Conservation (phyloP, 73 alveolate species). For the Paramecium octaurelia region DNA sequence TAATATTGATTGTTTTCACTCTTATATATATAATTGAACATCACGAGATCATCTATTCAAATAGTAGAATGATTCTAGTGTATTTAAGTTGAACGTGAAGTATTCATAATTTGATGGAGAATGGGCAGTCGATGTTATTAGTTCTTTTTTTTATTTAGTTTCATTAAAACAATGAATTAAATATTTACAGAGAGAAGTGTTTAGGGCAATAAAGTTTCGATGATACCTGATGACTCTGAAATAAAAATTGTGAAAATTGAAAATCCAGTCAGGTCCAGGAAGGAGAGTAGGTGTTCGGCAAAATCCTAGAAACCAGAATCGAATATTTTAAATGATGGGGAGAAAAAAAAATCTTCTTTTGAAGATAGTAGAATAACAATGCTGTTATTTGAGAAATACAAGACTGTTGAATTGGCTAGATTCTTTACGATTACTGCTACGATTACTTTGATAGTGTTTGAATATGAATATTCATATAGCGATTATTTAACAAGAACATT, state of each 20-base stretch:
- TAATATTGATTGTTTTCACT: background rate
- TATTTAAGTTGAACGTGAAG: background rate
- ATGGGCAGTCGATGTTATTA: background rate
- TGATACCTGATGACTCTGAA: background rate
- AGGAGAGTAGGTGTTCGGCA: background rate
- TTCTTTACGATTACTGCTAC: background rate
- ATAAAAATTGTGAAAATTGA: background rate
- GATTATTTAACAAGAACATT: background rate
- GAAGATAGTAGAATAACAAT: conserved; percentile 42
- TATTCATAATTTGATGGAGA: background rate
- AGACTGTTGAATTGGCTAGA: conserved; percentile 22
- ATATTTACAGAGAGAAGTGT: background rate
- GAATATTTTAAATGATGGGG: conserved; percentile 20
- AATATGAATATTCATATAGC: conserved; percentile 12
- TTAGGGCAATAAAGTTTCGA: background rate
- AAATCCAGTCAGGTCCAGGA: background rate
- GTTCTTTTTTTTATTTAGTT: background rate
- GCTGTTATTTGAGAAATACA: conserved; percentile 38
- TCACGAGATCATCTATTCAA: background rate
- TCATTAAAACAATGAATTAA: background rate
- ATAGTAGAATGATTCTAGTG: background rate
- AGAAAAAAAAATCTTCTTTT: background rate
- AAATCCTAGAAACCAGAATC: background rate
- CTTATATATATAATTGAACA: background rate
- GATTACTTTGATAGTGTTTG: background rate